Evolutionary conservation across 805 yeast species (phyloP), one percentile per base, ranked within the genome.

Genomic region (Huiozyma sinensis): DNA sequence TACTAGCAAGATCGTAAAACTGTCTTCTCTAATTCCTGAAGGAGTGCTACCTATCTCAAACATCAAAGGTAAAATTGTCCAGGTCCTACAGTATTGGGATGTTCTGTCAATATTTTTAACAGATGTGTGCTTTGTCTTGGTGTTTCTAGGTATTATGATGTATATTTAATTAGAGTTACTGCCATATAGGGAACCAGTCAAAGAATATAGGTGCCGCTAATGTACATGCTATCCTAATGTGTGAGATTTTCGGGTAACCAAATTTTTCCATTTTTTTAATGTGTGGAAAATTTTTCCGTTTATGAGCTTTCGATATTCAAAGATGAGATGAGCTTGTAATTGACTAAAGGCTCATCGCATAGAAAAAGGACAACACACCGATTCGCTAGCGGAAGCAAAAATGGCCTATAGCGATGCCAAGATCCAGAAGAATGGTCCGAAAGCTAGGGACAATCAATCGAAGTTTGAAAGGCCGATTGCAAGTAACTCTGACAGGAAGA

Each of bases 391-490:
- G 33, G 9, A 31, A 9, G n/a, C n/a, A 31, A 31, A 11, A 11
- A 34, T 34, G 37, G 37, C 37, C 11, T 17, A 11, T 11, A 34
- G 27, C 3, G 12, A 34, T 32, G 10, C 34, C 34, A 32, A n/a
- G 34, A n/a, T 32, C 7, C 37, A 36, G 7, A 41, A 27, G 28
- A 17, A 17, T 17, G 40, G 35, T 5, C 38, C 6, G 44, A 57
- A 44, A 13, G 56, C 50, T 10, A 61, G 66, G 51, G 60, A 53
- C 7, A 58, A 60, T 36, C 57, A 54, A 33, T 40, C 44, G 9
- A 64, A 58, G 39, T 68, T 54, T 45, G 69, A 65, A 46, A 61
- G 72, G 42, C 41, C 52, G 12, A 28, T 43, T 24, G 40, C 43
- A 7, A 49, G 42, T 13, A 48, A 43, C 28, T 9, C 9, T 9